Evolutionary conservation across 2,329 filamentous ascomycete species (phyloP), one percentile per base, ranked within the genome.

Genomic region (Elsinoe perseae): DNA sequence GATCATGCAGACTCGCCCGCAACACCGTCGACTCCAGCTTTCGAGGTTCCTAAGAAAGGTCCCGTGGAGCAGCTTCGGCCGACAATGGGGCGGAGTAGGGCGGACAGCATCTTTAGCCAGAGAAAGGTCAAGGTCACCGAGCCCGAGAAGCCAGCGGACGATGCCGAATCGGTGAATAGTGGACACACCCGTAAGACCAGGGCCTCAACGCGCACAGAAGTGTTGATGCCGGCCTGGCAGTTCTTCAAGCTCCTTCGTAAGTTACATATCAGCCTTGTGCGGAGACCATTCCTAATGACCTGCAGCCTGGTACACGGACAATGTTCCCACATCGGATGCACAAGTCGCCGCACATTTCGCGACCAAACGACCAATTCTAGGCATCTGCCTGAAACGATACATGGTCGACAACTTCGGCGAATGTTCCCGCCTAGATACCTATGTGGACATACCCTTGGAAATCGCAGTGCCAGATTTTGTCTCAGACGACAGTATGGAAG

Each of bases 211-310:
- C 63, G 79, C 61, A 95, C 92, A 66, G 91, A 95, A 64, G 87
- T 97, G 12, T 85, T 92, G 58, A 95, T 97, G 75, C 92, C 92
- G 34, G 93, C 93, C 1, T 97, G 91, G 90, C 92, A 96, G 65
- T 95, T 97, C 66, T 97, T 96, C 72, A 89, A 87, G 65, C 75
- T 97, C 23, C 89, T 96, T 64, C 91, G 87, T 90, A 75, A 73
- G 86, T 77, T n/a, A n/a, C n/a, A 64, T 60, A 54, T 27, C 20
- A 7, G n/a, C 4, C 7, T 10, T 7, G 10, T 6, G 4, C 20
- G 7, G 5, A 38, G 66, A 52, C 56, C 46, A n/a, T 50, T 20
- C 56, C 42, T 55, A 38, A 57, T 25, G 2, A 42, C 57, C 59
- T 58, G 59, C 65, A 91, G 87, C 91, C 25, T 96, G 91, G 91